These are phyloP conservation scores for Phytophthora podocarpi DNA, from an alignment of 352 stramenopile species.

Conservation along the genomic window DNA sequence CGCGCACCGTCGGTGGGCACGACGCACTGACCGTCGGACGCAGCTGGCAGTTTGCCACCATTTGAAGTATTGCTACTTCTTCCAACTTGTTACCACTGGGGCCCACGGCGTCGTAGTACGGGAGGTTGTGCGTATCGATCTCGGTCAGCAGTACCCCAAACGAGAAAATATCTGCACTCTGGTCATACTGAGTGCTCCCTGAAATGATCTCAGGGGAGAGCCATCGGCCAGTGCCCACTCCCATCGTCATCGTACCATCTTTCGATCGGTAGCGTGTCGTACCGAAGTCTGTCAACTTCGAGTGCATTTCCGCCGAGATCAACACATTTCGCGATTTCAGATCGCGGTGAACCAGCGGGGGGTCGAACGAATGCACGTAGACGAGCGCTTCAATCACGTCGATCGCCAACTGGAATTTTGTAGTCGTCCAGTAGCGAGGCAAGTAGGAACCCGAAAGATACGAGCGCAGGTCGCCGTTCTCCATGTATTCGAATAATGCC, in stretches of 20 bases:
- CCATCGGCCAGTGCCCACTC: constrained; percentile 66
- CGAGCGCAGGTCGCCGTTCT: constrained; percentile 46
- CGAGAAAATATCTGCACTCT: constrained; percentile 59
- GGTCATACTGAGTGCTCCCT: constrained; percentile 56
- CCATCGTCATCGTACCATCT: constrained; percentile 43
- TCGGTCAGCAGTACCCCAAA: constrained; percentile 65
- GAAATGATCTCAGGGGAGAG: constrained; percentile 64
- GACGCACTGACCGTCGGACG: constrained; percentile 25
- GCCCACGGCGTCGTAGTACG: constrained; percentile 41
- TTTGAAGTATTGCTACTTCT: constrained; percentile 49
- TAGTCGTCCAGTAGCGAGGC: constrained; percentile 25
- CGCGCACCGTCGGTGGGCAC: constrained; percentile 31
- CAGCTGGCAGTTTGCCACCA: constrained; percentile 38
- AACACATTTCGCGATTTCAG: constrained; percentile 45
- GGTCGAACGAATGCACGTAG: constrained; percentile 47
- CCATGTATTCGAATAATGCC: constrained; percentile 58
- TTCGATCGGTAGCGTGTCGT: constrained; percentile 24
- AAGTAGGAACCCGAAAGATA: constrained; percentile 23
- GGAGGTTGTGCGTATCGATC: constrained; percentile 59
- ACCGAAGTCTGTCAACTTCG: constrained; percentile 42
- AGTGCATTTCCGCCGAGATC: constrained; percentile 25
- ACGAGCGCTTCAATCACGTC: constrained; percentile 43
- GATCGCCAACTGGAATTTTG: constrained; percentile 42
- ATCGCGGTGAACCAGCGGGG: constrained; percentile 41
- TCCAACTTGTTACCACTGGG: constrained; percentile 30